A percentile compares a stretch with the other conserved stretches of the same genome.
phyloP scores from a whole-genome alignment of 495 filamentous ascomycete species.

The Penicillium argentinense region DNA sequence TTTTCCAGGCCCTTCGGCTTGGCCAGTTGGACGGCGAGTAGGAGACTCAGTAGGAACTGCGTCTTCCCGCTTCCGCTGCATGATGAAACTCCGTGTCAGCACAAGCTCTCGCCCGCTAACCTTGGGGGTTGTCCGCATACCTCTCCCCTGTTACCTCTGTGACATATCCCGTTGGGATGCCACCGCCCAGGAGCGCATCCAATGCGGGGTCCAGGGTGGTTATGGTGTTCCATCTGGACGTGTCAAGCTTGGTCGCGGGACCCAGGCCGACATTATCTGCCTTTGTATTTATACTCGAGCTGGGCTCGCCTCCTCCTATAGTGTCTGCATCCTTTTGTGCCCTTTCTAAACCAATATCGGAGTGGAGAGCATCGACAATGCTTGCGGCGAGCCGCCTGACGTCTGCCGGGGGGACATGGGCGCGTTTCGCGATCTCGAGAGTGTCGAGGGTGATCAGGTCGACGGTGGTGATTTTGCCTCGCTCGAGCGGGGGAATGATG shows the following conservation, averaged over 20 bases:
- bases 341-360: conserved; percentile 54
- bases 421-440: conserved; percentile 81
- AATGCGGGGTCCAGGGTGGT: conserved; percentile 76
- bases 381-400: conserved; percentile 66
- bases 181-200: conserved; percentile 76
- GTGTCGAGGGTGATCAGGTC: conserved; percentile 86
- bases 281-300: conserved; percentile 28
- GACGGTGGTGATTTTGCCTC: conserved; percentile 67
- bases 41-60: conserved; percentile 85
- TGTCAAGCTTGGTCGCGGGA: conserved; percentile 29
- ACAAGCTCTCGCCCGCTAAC: not conserved
- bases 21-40: conserved; percentile 78
- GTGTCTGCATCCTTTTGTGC: conserved; percentile 11
- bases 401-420: conserved; percentile 76
- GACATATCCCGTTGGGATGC: conserved; percentile 79
- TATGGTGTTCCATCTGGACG: conserved; percentile 58
- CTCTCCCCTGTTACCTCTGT: conserved; percentile 93
- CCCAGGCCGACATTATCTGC: conserved; percentile 12
- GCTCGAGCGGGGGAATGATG: conserved; percentile 79
- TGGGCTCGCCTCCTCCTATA: conserved; percentile 12
- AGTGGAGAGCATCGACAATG: conserved; percentile 65
- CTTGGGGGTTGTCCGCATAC: conserved; percentile 33
- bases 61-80: conserved; percentile 89
- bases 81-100: conserved; percentile 21
- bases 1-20: conserved; percentile 66